Evolutionary conservation across 495 filamentous ascomycete species (phyloP).

Genomic region (Lentithecium fluviatile): DNA sequence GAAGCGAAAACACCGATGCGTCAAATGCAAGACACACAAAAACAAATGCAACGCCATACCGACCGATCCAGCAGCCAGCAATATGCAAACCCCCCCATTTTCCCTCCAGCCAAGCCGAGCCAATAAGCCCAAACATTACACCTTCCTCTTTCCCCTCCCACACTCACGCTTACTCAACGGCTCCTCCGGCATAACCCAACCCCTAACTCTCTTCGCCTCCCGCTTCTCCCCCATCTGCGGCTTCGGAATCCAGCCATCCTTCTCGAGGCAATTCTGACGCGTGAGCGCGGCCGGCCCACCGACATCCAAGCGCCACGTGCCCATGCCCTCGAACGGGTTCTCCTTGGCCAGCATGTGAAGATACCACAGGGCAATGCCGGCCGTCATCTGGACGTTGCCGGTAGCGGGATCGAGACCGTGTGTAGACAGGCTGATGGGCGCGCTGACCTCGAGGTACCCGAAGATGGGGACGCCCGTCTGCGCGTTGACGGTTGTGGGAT

Average conservation of each 20-base stretch:
- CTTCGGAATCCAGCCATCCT: slow-evolving; percentile 86
- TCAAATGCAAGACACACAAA: too few relatives aligned
- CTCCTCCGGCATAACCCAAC: slow-evolving; percentile 85
- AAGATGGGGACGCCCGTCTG: slow-evolving; percentile 65
- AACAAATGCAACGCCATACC: too few relatives aligned
- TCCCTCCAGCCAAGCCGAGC: too few relatives aligned
- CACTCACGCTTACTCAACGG: slow-evolving; percentile 57
- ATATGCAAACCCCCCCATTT: background rate
- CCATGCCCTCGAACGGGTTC: slow-evolving; percentile 64
- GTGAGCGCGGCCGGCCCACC: slow-evolving; percentile 77
- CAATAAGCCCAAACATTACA: background rate
- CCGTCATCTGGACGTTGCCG: slow-evolving; percentile 61
- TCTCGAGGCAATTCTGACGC: slow-evolving; percentile 62
- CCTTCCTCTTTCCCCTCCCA: slow-evolving; percentile 35
- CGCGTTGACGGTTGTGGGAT: slow-evolving; percentile 52
- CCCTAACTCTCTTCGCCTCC: slow-evolving; percentile 75
- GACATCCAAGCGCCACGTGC: slow-evolving; percentile 70
- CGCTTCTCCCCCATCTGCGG: slow-evolving; percentile 78
- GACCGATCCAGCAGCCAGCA: background rate
- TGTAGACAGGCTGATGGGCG: slow-evolving; percentile 56
- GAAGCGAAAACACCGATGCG: too few relatives aligned
- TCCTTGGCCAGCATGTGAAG: slow-evolving; percentile 83
- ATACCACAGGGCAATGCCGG: slow-evolving; percentile 69
- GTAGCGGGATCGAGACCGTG: slow-evolving; percentile 36
- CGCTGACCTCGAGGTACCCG: slow-evolving; percentile 75